Percentiles rank a stretch among this genome's conserved stretches.
These are phyloP conservation scores for Rhizophora mangle DNA, from an alignment of 345 rosid genomes.

Conservation along the genomic window DNA sequence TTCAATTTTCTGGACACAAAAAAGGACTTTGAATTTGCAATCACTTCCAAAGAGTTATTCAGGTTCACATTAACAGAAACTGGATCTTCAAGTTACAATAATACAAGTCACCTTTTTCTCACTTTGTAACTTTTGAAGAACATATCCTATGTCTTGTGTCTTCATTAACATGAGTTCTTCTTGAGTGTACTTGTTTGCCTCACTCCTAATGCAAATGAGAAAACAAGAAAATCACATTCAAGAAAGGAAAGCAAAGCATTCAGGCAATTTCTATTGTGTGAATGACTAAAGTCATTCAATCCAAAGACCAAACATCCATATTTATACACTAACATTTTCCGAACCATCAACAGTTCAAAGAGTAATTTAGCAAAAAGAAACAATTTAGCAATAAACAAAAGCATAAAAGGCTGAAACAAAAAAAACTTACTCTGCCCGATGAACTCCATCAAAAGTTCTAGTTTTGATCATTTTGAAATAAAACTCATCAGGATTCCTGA, in stretches of 20 bases:
- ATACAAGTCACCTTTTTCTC: slow-evolving; percentile 55
- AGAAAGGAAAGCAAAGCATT: neutral
- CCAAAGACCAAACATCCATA: no score
- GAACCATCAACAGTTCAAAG: no score
- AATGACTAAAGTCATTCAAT: no score
- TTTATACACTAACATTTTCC: no score
- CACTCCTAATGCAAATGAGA: slow-evolving; percentile 38
- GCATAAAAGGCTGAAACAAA: neutral
- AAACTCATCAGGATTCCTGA: slow-evolving; percentile 82
- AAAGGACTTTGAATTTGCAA: neutral
- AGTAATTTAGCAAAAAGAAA: neutral
- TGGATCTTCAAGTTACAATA: neutral
- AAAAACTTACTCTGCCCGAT: slow-evolving; percentile 53
- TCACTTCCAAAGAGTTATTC: no score
- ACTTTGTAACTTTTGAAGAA: slow-evolving; percentile 76
- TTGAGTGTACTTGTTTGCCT: slow-evolving; percentile 61
- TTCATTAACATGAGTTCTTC: slow-evolving; percentile 89
- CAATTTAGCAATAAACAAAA: neutral
- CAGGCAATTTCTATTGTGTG: no score
- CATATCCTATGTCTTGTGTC: slow-evolving; percentile 86
- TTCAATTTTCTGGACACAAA: slow-evolving; percentile 70
- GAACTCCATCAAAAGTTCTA: slow-evolving; percentile 54
- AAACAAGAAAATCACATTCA: neutral
- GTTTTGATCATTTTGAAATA: slow-evolving; percentile 77
- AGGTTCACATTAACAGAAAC: neutral